phyloP scores from a whole-genome alignment of 306 rosid species.

The Coriaria nepalensis region DNA sequence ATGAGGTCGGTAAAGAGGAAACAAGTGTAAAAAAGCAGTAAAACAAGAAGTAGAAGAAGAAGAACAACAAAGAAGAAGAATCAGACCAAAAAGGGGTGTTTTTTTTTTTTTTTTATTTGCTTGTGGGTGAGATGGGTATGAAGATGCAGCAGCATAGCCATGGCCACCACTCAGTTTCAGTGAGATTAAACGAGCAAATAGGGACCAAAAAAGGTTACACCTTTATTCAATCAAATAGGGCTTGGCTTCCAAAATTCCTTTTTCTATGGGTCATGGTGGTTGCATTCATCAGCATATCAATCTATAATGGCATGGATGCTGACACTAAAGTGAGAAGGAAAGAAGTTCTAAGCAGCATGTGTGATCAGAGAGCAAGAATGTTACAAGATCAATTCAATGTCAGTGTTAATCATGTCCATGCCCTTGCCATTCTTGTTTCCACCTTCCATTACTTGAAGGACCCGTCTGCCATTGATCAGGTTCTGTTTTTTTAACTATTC shows the following conservation, averaged over 20 bases:
- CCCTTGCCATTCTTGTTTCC: constrained; percentile 90
- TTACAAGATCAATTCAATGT: constrained; percentile 94
- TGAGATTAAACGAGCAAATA: constrained; percentile 57
- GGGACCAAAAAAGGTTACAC: constrained; percentile 59
- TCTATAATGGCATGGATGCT: constrained; percentile 64
- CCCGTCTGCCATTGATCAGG: constrained; percentile 98
- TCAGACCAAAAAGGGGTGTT: constrained; percentile 12
- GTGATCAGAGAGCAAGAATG: constrained; percentile 98
- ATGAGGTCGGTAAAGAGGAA: constrained; percentile 27
- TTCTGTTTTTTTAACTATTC: constrained; percentile 11
- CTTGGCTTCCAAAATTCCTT: constrained; percentile 56
- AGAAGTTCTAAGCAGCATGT: constrained; percentile 71
- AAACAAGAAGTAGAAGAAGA: constrained; percentile 16
- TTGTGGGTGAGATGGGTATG: constrained; percentile 36
- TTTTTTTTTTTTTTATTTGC: too few species aligned
- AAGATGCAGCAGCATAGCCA: constrained; percentile 30
- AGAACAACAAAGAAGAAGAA: neutral
- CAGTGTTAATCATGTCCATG: constrained; percentile 95
- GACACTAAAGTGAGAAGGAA: constrained; percentile 64
- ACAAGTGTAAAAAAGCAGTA: constrained; percentile 15
- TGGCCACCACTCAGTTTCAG: constrained; percentile 42
- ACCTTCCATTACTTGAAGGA: constrained; percentile 77
- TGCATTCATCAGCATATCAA: constrained; percentile 32
- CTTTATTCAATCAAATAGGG: constrained; percentile 59
- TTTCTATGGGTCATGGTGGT: constrained; percentile 50